Conservation (phyloP, 2,329 filamentous ascomycete genomes). For the Alternaria ethzedia region DNA sequence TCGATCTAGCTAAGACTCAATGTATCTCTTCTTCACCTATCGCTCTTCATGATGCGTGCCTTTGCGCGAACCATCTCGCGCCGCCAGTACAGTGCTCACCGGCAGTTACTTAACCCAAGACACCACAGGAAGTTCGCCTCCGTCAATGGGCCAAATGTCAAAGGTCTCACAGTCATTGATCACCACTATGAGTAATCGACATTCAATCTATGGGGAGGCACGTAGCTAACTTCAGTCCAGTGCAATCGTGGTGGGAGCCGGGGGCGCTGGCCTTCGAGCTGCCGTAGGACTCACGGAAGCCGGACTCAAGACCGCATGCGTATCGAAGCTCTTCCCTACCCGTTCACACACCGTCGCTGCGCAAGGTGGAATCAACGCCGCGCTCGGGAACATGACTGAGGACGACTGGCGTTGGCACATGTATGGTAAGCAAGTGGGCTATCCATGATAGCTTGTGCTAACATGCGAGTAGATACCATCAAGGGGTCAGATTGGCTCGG, state of each 20-base stretch:
- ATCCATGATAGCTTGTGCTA: neutral
- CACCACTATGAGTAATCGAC: conserved; percentile 43
- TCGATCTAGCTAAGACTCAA: neutral
- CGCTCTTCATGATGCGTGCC: conserved; percentile 27
- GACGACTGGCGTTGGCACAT: conserved; percentile 67
- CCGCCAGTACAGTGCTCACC: conserved; percentile 18
- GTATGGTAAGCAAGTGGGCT: conserved; percentile 57
- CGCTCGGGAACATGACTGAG: conserved; percentile 62
- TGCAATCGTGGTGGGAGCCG: conserved; percentile 59
- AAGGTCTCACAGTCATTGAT: conserved; percentile 38
- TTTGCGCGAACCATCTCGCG: conserved; percentile 32
- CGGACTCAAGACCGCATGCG: conserved; percentile 69
- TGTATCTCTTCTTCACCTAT: neutral
- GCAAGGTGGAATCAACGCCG: conserved; percentile 69
- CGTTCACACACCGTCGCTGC: conserved; percentile 71
- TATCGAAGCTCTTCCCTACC: conserved; percentile 69
- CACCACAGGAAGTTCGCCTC: conserved; percentile 25
- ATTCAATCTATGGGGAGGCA: neutral
- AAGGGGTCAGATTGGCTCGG: conserved; percentile 66
- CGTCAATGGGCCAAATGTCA: conserved; percentile 20
- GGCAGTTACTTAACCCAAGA: neutral
- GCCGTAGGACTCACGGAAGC: conserved; percentile 69
- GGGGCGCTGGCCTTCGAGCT: conserved; percentile 68
- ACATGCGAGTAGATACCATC: conserved; percentile 24
- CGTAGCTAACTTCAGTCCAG: conserved; percentile 19